phyloP scores from a whole-genome alignment of 129 eudicot species.

The Mikania micrantha region DNA sequence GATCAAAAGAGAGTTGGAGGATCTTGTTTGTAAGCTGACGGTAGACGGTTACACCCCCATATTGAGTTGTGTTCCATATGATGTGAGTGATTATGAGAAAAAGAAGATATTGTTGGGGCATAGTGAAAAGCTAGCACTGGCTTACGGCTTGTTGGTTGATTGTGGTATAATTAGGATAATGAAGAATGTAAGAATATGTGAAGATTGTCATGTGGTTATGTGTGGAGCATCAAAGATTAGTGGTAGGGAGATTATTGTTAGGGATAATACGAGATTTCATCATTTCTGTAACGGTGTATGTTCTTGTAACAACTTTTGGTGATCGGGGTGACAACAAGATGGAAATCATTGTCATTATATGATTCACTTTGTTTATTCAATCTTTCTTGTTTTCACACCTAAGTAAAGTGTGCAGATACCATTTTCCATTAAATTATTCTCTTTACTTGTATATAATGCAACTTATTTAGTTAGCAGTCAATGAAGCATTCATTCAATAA shows the following conservation, averaged over 20 bases:
- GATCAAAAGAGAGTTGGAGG: slow-evolving; percentile 30
- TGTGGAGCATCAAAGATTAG: slow-evolving; percentile 43
- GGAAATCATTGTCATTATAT: no score
- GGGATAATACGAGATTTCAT: slow-evolving; percentile 50
- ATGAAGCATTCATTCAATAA: no score
- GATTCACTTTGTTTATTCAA: no score
- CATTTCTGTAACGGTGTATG: slow-evolving; percentile 42
- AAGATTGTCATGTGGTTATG: slow-evolving; percentile 50
- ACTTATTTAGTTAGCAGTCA: no score
- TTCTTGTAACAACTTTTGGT: slow-evolving; percentile 56
- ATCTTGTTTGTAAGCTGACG: slow-evolving; percentile 32
- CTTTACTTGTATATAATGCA: no score
- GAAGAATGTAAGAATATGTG: slow-evolving; percentile 55
- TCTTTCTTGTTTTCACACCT: no score
- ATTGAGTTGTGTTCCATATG: slow-evolving; percentile 33
- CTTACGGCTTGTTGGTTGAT: slow-evolving; percentile 38
- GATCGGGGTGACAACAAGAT: not conserved
- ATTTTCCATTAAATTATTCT: no score
- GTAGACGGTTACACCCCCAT: slow-evolving; percentile 36
- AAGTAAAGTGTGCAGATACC: no score
- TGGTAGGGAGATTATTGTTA: slow-evolving; percentile 41
- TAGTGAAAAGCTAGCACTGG: slow-evolving; percentile 56
- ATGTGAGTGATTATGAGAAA: slow-evolving; percentile 46
- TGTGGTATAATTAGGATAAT: slow-evolving; percentile 34
- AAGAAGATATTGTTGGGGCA: slow-evolving; percentile 41